Evolutionary conservation across 176 grass and related monocot species (phyloP).

Genomic region (Triticum dicoccoides): DNA sequence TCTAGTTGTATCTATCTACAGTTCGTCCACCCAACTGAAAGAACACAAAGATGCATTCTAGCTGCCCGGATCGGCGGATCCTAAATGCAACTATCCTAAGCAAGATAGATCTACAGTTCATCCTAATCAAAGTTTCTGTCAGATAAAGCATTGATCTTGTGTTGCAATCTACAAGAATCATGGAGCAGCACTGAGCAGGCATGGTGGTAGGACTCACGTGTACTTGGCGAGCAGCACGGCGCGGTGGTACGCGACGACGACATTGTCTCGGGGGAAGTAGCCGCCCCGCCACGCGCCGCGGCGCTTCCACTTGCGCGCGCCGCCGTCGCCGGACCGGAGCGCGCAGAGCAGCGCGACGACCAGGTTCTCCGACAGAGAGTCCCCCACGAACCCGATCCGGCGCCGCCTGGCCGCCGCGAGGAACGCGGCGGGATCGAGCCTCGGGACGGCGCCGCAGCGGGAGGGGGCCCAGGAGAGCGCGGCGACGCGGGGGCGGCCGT

Average conservation of each 20-base stretch:
- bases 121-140: too few species aligned
- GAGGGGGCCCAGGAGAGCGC: conserved; percentile 71
- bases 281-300: conserved; percentile 88
- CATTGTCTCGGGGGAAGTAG: conserved; percentile 71
- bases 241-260: conserved; percentile 80
- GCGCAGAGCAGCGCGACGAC: conserved; percentile 73
- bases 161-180: not conserved
- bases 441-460: conserved; percentile 68
- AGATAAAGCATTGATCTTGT: too few species aligned
- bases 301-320: conserved; percentile 84
- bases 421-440: conserved; percentile 62
- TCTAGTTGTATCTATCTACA: not conserved
- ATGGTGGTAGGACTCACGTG: conserved; percentile 46
- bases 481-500: conserved; percentile 36
- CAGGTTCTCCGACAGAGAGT: conserved; percentile 90
- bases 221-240: conserved; percentile 85
- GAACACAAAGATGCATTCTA: not conserved
- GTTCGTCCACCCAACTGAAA: too few species aligned
- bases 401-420: conserved; percentile 42
- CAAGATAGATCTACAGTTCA: too few species aligned
- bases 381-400: conserved; percentile 68
- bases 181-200: not conserved
- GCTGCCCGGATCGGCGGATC: not conserved
- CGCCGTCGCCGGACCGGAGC: conserved; percentile 56
- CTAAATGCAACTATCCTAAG: not conserved